Percentiles rank a stretch among this genome's conserved stretches.
These are phyloP conservation scores for Metschnikowia cubensis DNA, from an alignment of 805 yeast genomes.

Conservation along the genomic window DNA sequence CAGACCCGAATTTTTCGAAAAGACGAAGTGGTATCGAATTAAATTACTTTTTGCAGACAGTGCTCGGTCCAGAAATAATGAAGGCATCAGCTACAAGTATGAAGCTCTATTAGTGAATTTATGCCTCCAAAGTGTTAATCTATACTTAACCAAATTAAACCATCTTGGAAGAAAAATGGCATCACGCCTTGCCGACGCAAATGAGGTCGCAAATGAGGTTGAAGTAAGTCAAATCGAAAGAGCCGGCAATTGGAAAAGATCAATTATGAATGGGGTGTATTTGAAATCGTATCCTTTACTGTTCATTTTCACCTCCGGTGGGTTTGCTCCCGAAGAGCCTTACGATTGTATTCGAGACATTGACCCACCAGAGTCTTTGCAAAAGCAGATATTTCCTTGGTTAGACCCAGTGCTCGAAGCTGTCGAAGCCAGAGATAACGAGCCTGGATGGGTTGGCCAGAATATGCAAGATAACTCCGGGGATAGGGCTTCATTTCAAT, in stretches of 20 bases:
- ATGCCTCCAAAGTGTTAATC: too few species aligned
- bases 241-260: too few species aligned
- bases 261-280: too few species aligned
- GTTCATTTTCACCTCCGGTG: conserved; percentile 5
- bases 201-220: too few species aligned
- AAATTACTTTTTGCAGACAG: conserved; percentile 3
- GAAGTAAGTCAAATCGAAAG: neutral
- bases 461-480: too few species aligned
- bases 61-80: neutral
- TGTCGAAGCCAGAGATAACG: neutral
- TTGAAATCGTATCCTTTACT: neutral
- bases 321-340: conserved; percentile 3
- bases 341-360: conserved; percentile 6
- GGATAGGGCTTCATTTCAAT: too few species aligned
- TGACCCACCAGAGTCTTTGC: conserved; percentile 3
- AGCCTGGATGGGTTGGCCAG: too few species aligned
- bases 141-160: too few species aligned
- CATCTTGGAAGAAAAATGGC: too few species aligned
- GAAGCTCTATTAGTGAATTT: neutral
- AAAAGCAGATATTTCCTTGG: conserved; percentile 7
- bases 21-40: neutral
- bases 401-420: neutral
- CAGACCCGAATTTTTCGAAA: conserved; percentile 1
- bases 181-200: too few species aligned
- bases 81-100: neutral